Evolutionary conservation across 768 basidiomycete genomes (phyloP), one percentile per base, ranked within the genome.

Genomic region (Hortiboletus flavorubellus): DNA sequence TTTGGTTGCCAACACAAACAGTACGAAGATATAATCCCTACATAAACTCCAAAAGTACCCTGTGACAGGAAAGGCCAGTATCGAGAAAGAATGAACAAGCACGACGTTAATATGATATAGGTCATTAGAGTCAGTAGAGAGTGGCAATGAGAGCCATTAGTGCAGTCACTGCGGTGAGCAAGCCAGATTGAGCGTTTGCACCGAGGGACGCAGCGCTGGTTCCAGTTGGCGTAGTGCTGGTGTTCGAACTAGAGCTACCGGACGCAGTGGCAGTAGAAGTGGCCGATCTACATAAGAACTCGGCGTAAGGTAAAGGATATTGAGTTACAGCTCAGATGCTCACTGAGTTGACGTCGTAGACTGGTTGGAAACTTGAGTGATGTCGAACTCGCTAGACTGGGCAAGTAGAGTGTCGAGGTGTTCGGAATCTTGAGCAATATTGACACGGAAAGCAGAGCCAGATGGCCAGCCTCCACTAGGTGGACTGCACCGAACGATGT

Each of bases 361-460:
- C 8, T 31, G 43, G 30, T 31, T 47, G 34, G 68, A 58, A 30
- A 55, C 30, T 1, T 56, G 54, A 40, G 68, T 69, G 67, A 85
- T 82, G 62, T 66, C 72, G 71, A 93, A 94, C 52, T 81, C 66
- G 29, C 53, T 49, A 16, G 89, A 91, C 72, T 94, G 90, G 38
- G 91, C 89, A 50, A 83, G 78, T 60, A 93, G 83, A 48, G 72
- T 71, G 68, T 69, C 64, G 23, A 80, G 72, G 51, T 82, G 49
- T 18, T 78, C 52, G 4, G 76, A 58, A 59, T 80, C 76, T 60
- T 75, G 63, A 56, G 86, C 82, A 29, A 94, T 69, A 75, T 93
- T 91, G 71, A 95, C 78, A 53, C 81, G 85, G 80, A 81, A 94
- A 35, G 70, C 74, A 34, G 59, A 51, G 53, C 85, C 87, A n/a